A percentile compares a stretch with the other conserved stretches of the same genome.
phyloP scores from a whole-genome alignment of 2,329 filamentous ascomycete genomes.

The Colletotrichum sp. region DNA sequence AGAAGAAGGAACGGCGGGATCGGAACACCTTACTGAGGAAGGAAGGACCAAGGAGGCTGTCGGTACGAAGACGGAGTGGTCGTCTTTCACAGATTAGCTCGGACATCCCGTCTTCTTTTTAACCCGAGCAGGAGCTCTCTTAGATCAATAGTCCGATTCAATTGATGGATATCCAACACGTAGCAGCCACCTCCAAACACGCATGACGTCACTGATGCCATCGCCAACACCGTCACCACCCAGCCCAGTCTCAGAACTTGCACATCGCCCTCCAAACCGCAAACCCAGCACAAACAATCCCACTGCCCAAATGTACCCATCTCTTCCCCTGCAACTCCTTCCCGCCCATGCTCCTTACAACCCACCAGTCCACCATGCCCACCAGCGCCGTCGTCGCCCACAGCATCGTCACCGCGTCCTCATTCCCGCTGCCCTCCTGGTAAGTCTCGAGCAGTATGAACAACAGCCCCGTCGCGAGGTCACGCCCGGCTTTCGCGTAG shows the following conservation, averaged over 20 bases:
- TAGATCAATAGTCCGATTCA: fast-evolving
- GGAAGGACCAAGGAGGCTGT: background rate
- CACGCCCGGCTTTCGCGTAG: conserved; percentile 7
- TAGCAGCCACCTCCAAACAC: fast-evolving
- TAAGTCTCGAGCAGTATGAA: conserved; percentile 19
- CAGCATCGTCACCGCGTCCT: conserved; percentile 16
- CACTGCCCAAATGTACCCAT: background rate
- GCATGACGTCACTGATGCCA: background rate
- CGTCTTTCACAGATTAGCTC: background rate
- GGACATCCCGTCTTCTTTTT: background rate
- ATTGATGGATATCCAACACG: background rate
- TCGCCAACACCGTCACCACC: background rate
- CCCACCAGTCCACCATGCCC: conserved; percentile 7
- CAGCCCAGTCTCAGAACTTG: background rate
- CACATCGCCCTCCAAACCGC: background rate
- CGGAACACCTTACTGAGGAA: background rate
- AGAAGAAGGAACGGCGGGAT: background rate
- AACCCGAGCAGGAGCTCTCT: fast-evolving
- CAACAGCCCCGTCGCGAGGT: background rate
- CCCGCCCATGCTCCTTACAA: background rate
- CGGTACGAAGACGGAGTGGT: background rate
- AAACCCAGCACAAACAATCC: background rate
- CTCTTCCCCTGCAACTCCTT: background rate
- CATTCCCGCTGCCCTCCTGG: conserved; percentile 19
- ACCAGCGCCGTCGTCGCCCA: background rate